Conservation (phyloP, 75 land plant species). For the Selaginella moellendorffii region DNA sequence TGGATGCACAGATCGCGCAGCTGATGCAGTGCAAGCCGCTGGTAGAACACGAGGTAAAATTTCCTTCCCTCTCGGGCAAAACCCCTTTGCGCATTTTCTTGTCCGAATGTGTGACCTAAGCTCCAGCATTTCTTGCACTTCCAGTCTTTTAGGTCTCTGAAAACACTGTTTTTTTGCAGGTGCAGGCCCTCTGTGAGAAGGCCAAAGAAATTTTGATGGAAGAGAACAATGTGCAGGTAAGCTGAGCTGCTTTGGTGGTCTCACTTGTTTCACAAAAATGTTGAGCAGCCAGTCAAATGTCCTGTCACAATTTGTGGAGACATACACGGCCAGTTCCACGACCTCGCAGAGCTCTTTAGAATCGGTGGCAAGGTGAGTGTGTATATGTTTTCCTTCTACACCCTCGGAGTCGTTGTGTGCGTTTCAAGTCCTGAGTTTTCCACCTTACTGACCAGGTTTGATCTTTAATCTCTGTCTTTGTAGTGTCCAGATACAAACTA, state of each 20-base stretch:
- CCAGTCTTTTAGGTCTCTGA: neutral
- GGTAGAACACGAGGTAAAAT: conserved; percentile 12
- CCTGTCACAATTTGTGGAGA: conserved; percentile 95
- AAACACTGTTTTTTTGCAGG: conserved; percentile 24
- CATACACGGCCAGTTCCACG: conserved; percentile 96
- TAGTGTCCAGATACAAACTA: conserved; percentile 98
- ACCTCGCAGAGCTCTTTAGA: conserved; percentile 85
- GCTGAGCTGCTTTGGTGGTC: neutral
- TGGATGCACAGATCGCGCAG: conserved; percentile 18
- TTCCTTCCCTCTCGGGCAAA: neutral
- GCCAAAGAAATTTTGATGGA: conserved; percentile 87
- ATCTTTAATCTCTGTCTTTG: conserved; percentile 1
- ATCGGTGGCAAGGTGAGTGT: conserved; percentile 83
- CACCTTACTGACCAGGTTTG: neutral
- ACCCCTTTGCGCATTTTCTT: neutral
- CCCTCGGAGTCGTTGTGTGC: too few relatives aligned
- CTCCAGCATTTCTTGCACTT: neutral
- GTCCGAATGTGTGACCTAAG: neutral
- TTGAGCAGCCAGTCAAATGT: conserved; percentile 82
- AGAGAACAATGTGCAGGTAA: conserved; percentile 86
- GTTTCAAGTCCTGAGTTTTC: neutral
- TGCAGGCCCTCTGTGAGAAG: conserved; percentile 61
- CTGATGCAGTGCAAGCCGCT: conserved; percentile 17
- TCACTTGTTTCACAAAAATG: neutral
- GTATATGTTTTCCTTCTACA: too few relatives aligned